Conservation (phyloP, 352 stramenopile species). For the Pythium chondricola region DNA sequence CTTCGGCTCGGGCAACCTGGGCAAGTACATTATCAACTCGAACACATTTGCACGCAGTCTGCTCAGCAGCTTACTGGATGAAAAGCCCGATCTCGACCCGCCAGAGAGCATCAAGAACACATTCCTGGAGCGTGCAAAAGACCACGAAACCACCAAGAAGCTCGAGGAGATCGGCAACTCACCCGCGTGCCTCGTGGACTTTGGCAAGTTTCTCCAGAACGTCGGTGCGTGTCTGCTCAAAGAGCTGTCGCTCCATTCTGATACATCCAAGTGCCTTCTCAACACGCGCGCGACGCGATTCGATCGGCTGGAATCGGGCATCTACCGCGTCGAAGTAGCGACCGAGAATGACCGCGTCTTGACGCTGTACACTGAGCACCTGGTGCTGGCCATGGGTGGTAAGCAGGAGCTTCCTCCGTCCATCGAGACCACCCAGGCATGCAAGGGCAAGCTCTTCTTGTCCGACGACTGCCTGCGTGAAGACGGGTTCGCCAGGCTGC, state of each 20-base stretch:
- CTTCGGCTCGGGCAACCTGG: slow-evolving; percentile 66
- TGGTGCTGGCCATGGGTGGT: slow-evolving; percentile 67
- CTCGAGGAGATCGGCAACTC: slow-evolving; percentile 50
- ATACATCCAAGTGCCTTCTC: slow-evolving; percentile 41
- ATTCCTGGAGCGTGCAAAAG: slow-evolving; percentile 50
- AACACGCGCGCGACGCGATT: slow-evolving; percentile 43
- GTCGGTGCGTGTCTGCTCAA: slow-evolving; percentile 37
- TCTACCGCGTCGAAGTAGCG: slow-evolving; percentile 48
- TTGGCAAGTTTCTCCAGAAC: slow-evolving; percentile 59
- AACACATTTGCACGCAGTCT: slow-evolving; percentile 81
- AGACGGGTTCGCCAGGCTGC: slow-evolving; percentile 49
- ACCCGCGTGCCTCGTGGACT: slow-evolving; percentile 43
- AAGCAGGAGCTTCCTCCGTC: slow-evolving; percentile 35
- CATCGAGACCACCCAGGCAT: slow-evolving; percentile 24
- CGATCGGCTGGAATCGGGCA: slow-evolving; percentile 35
- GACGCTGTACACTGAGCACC: slow-evolving; percentile 48
- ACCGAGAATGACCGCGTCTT: slow-evolving; percentile 21
- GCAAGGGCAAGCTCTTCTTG: slow-evolving; percentile 54
- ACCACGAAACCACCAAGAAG: slow-evolving; percentile 44
- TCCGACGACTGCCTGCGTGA: slow-evolving; percentile 61
- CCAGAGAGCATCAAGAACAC: slow-evolving; percentile 69
- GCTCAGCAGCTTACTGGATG: slow-evolving; percentile 65
- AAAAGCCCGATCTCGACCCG: slow-evolving; percentile 68
- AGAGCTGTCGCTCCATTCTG: slow-evolving; percentile 35
- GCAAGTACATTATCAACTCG: slow-evolving; percentile 79